phyloP scores from a whole-genome alignment of 169 alveolate species.

The Miamiensis avidus region DNA sequence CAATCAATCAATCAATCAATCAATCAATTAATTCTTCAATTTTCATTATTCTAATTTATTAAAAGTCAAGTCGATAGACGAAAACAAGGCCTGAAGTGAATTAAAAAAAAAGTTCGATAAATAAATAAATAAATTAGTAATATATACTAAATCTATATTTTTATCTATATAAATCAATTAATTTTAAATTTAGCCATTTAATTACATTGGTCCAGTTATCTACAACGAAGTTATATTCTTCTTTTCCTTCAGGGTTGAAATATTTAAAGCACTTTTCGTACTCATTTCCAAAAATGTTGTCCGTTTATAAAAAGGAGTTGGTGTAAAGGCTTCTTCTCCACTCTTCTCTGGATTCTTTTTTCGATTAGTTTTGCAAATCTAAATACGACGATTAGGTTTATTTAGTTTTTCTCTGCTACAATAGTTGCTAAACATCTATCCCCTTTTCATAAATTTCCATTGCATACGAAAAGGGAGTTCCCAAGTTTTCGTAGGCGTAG shows the following conservation, averaged over 20 bases:
- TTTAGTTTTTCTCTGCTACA: not conserved
- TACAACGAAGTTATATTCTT: conserved; percentile 29
- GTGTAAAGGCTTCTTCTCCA: conserved; percentile 6
- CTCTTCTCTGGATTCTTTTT: conserved; percentile 16
- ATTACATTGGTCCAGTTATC: conserved; percentile 42
- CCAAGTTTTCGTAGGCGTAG: conserved; percentile 37
- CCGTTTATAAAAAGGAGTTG: conserved; percentile 35
- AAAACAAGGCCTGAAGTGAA: too few relatives aligned
- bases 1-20: too few relatives aligned
- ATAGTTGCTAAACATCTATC: conserved; percentile 8
- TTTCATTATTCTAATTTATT: too few relatives aligned
- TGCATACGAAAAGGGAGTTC: conserved; percentile 46
- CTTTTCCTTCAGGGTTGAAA: conserved; percentile 34
- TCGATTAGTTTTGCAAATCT: conserved; percentile 4
- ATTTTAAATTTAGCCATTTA: too few relatives aligned
- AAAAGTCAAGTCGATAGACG: too few relatives aligned
- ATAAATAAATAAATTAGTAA: too few relatives aligned
- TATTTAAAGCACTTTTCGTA: conserved; percentile 30
- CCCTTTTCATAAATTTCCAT: conserved; percentile 47
- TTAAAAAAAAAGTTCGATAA: too few relatives aligned
- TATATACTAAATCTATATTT: too few relatives aligned
- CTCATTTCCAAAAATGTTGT: conserved; percentile 2
- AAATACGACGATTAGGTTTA: not conserved
- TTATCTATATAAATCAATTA: too few relatives aligned
- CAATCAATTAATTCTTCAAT: too few relatives aligned